These are phyloP conservation scores for Trematosphaeria pertusa DNA, from an alignment of 2,329 filamentous ascomycete species.

Conservation along the genomic window DNA sequence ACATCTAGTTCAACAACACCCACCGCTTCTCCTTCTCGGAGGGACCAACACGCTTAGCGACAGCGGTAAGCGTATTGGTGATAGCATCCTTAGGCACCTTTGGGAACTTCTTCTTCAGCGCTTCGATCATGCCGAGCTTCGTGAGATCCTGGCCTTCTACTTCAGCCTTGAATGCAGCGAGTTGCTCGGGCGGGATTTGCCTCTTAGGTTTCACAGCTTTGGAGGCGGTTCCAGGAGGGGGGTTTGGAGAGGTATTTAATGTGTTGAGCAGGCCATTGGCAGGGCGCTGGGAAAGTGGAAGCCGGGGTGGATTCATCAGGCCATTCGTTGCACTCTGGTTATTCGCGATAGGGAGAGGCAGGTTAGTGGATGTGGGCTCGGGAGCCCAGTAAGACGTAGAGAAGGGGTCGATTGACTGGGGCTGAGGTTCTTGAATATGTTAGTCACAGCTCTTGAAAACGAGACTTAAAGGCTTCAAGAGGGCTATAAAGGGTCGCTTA, in stretches of 20 bases:
- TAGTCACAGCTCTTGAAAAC: slow-evolving; percentile 8
- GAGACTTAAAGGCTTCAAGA: slow-evolving; percentile 33
- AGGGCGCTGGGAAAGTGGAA: slow-evolving; percentile 51
- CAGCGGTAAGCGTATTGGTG: slow-evolving; percentile 70
- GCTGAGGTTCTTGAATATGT: slow-evolving; percentile 48
- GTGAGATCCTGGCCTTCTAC: slow-evolving; percentile 75
- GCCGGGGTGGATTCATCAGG: slow-evolving; percentile 49
- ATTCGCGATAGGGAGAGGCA: slow-evolving; percentile 12
- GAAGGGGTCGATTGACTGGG: slow-evolving; percentile 80
- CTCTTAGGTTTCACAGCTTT: slow-evolving; percentile 51
- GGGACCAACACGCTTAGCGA: slow-evolving; percentile 69
- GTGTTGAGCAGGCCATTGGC: slow-evolving; percentile 44
- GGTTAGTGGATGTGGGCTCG: slow-evolving; percentile 25
- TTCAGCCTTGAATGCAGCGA: slow-evolving; percentile 72
- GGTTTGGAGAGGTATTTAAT: slow-evolving; percentile 26
- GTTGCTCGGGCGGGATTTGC: slow-evolving; percentile 64
- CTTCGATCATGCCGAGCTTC: slow-evolving; percentile 77
- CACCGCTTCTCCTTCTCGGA: slow-evolving; percentile 71
- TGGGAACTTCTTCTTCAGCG: slow-evolving; percentile 77
- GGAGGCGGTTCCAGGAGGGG: slow-evolving; percentile 23
- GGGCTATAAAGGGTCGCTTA: too few relatives aligned
- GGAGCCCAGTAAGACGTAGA: slow-evolving; percentile 78
- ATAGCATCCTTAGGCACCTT: slow-evolving; percentile 74
- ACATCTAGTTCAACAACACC: slow-evolving; percentile 47
- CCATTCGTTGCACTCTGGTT: slow-evolving; percentile 26